phyloP scores from a whole-genome alignment of 2,329 filamentous ascomycete species.

The Venturia nashicola region DNA sequence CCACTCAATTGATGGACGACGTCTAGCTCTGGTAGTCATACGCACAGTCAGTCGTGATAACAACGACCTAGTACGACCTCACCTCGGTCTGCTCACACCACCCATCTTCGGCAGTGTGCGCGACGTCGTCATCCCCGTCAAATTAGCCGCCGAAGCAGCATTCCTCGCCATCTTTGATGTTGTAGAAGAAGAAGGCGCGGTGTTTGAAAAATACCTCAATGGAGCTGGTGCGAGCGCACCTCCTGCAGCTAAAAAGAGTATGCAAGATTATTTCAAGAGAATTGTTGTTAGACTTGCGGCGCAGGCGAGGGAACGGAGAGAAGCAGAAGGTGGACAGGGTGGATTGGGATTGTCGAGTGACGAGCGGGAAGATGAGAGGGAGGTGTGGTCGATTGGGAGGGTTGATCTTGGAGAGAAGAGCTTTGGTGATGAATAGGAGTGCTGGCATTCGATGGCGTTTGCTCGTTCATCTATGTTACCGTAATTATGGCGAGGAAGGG shows the following conservation, averaged over 20 bases:
- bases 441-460: neutral
- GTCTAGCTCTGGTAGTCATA: constrained; percentile 74
- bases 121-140: constrained; percentile 86
- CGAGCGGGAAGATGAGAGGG: constrained; percentile 85
- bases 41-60: constrained; percentile 73
- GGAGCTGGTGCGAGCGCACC: constrained; percentile 49
- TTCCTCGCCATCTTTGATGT: constrained; percentile 87
- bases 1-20: constrained; percentile 67
- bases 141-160: constrained; percentile 85
- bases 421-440: constrained; percentile 1
- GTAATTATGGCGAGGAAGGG: neutral
- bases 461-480: no score
- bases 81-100: constrained; percentile 66
- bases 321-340: constrained; percentile 81
- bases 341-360: constrained; percentile 79
- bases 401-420: constrained; percentile 59
- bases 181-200: constrained; percentile 68
- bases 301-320: constrained; percentile 77
- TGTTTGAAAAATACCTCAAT: constrained; percentile 85
- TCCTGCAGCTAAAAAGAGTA: constrained; percentile 68
- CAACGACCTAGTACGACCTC: constrained; percentile 68
- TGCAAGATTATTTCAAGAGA: constrained; percentile 95
- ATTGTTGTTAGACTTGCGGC: constrained; percentile 73
- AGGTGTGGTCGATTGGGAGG: constrained; percentile 91
- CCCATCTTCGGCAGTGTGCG: constrained; percentile 83